Percentiles rank a stretch among this genome's conserved stretches.
Evolutionary conservation across 495 filamentous ascomycete genomes (phyloP).

Genomic region (Aspergillus campestris): DNA sequence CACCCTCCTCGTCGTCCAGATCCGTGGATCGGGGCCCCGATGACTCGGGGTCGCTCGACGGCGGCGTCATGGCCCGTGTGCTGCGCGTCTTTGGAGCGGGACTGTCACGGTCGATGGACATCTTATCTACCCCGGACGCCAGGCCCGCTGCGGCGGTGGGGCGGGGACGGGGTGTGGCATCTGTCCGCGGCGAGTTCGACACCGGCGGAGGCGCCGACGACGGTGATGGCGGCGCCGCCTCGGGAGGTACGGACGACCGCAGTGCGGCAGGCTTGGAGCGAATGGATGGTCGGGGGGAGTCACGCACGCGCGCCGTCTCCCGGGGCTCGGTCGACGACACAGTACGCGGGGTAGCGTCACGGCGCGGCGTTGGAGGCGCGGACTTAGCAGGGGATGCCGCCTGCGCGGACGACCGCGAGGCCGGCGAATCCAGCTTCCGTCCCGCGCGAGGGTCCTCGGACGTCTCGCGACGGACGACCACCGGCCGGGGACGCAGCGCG

Average conservation of each 20-base stretch:
- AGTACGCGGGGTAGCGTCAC: not conserved
- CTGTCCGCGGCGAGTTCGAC: slow-evolving; percentile 14
- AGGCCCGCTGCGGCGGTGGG: slow-evolving; percentile 7
- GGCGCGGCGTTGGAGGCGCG: slow-evolving; percentile 2
- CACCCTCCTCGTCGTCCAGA: slow-evolving; percentile 25
- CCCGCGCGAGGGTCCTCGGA: slow-evolving; percentile 7
- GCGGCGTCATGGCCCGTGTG: slow-evolving; percentile 31
- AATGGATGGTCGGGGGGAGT: slow-evolving; percentile 23
- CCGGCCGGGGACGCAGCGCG: slow-evolving; percentile 12
- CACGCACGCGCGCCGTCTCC: slow-evolving; percentile 12
- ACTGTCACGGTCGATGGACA: slow-evolving; percentile 17
- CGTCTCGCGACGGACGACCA: not conserved
- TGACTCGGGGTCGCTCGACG: slow-evolving; percentile 39
- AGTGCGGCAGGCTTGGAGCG: slow-evolving; percentile 30
- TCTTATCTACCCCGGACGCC: slow-evolving; percentile 17
- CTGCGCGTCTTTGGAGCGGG: slow-evolving; percentile 17
- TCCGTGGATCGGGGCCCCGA: slow-evolving; percentile 20
- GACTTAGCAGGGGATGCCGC: slow-evolving; percentile 6
- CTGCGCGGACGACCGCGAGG: slow-evolving; percentile 7
- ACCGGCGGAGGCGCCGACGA: slow-evolving; percentile 8
- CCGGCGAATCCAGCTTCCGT: slow-evolving; percentile 18
- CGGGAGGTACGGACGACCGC: slow-evolving; percentile 17
- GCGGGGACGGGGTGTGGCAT: slow-evolving; percentile 18
- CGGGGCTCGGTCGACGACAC: slow-evolving; percentile 12
- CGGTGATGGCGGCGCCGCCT: slow-evolving; percentile 10